Evolutionary conservation across 495 filamentous ascomycete genomes (phyloP), one percentile per base, ranked within the genome.

Genomic region (Podospora bellae-mahoneyi): DNA sequence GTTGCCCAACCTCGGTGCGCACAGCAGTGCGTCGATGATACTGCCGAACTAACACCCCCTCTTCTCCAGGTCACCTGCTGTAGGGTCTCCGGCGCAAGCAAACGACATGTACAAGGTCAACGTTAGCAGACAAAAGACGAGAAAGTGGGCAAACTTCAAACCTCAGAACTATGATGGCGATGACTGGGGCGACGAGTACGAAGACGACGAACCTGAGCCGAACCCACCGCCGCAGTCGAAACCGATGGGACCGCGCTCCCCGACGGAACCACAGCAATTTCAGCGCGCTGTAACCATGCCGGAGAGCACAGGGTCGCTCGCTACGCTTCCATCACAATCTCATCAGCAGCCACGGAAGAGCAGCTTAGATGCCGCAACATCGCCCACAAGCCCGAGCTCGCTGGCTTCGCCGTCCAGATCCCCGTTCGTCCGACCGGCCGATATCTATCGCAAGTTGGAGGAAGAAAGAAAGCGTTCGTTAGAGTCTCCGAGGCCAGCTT

Each of bases 91-190:
- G 53, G 5, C 70, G 2, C 71, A 70, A 65, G 67, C 73, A 48
- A 65, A 58, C 69, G 57, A 78, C 4, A 75, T 77, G 48, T 87
- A 85, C 71, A 82, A 82, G 66, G 85, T 93, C 15, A 97, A 98
- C 75, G 89, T 97, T 30, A 93, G 91, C 78, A 91, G 95, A 66
- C 83, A 89, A 39, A 96, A 97, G 80, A 97, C 95, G 19, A 93
- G 88, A 79, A 93, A 93, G 81, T 99, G 95, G 95, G 90, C 94
- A 13, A 89, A 97, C 72, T 95, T 95, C 26, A 96, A 94, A 76
- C 83, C 88, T 53, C 87, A 89, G 67, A 90, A 89, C 67, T 99
- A 99, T 73, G 95, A 94, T 73, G 95, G 94, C 68, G 93, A 92
- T 71, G 94, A 97, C 73, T 97, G 95, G 92, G 95, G 93, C 56